Base-by-base conservation (phyloP, 1,284 basidiomycete species). In the Ustilago loliicola region DNA sequence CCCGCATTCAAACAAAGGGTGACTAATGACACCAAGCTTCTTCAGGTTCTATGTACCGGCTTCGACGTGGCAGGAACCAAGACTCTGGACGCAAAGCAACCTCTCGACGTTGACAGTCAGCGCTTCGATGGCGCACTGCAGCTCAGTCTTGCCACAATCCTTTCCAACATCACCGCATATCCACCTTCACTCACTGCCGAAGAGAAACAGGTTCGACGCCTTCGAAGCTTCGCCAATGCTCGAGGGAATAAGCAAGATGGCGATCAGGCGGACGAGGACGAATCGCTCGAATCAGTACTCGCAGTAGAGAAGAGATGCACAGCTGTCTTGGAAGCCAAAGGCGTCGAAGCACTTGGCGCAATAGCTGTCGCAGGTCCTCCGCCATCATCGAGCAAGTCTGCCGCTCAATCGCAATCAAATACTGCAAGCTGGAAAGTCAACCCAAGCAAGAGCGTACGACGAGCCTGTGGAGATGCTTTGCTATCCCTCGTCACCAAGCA, bases 401-500 rank as follows among this genome's bases (percentile, higher is more conserved):
- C 27, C 30, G 10, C 21, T 19, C 25, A 54, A 10, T 3, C 52
- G 9, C 42, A 55, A 8, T 5, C 38, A 29, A 32, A 50, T 38
- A 47, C 29, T 29, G n/a, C 50, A n/a, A 27, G 40, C 47, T 57
- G 55, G 63, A 64, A 40, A 17, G 56, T 75, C 42, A 79, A 79
- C 13, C 66, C 69, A 21, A 73, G 68, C 48, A 48, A 60, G 23
- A 47, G 54, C 9, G 62, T 74, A 13, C 64, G 68, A 7, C 36
- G 47, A 36, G 69, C 69, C 19, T 65, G 78, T 40, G 61, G 59
- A 10, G 32, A 61, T 13, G 53, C 71, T 23, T 42, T 79, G 32
- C 65, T 76, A 11, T 38, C 80, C 13, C 66, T 81, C 7, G 56
- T 77, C 19, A 79, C 80, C 27, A 73, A 79, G 51, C 83, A 94